phyloP scores from a whole-genome alignment of 352 stramenopile species.

The Phytopythium litorale region DNA sequence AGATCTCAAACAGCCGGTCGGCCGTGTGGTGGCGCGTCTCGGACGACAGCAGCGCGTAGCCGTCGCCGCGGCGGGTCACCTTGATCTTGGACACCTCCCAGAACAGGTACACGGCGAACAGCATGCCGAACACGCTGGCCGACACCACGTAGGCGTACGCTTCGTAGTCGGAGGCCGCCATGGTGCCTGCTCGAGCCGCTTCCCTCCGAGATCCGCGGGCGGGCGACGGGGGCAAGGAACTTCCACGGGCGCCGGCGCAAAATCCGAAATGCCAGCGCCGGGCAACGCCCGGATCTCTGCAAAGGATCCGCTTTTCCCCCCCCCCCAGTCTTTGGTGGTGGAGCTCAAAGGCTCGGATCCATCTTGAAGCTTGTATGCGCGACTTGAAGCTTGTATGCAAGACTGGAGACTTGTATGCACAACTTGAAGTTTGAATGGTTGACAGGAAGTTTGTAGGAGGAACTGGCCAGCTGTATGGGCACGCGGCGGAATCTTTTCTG shows the following conservation, averaged over 20 bases:
- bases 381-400: constrained; percentile 18
- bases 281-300: background rate
- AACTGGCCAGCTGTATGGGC: constrained; percentile 18
- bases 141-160: constrained; percentile 63
- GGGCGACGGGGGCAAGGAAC: too few species aligned
- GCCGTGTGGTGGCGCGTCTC: constrained; percentile 80
- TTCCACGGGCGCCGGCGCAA: constrained; percentile 34
- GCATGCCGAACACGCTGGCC: constrained; percentile 67
- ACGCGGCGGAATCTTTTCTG: constrained; percentile 16
- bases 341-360: background rate
- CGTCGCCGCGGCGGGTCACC: constrained; percentile 79
- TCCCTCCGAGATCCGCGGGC: background rate
- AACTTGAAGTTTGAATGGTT: constrained; percentile 16
- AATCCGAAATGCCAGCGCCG: constrained; percentile 47
- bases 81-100: constrained; percentile 89
- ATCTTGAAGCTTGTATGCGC: constrained; percentile 17
- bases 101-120: constrained; percentile 84
- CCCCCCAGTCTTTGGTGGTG: background rate
- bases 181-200: constrained; percentile 10
- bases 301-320: background rate
- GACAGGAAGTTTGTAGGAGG: constrained; percentile 15
- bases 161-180: constrained; percentile 51
- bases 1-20: constrained; percentile 90
- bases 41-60: constrained; percentile 69
- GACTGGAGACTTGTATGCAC: constrained; percentile 17